Base-by-base conservation (phyloP, 2,329 filamentous ascomycete genomes). In the Sclerotinia minor region DNA sequence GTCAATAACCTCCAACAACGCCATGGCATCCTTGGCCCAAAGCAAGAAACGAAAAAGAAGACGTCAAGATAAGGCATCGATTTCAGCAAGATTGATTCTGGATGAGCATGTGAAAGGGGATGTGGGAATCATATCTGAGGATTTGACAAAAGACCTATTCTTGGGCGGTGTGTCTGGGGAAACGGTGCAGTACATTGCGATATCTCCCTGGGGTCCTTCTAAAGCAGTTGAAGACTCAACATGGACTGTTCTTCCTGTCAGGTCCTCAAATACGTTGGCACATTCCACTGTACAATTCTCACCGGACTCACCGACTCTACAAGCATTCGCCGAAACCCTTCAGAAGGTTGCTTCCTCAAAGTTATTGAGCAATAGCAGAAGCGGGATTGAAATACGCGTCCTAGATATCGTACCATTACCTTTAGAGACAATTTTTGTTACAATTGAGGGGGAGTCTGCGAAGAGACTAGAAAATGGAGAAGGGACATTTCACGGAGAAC, bases 61-160 rank as follows among this genome's bases (percentile, higher is more conserved):
- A 71, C 83, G 86, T 63, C 83, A 87, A 72, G 87, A 95, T 78
- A 93, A 91, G 78, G 85, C 90, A 9, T 85, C 94, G 54, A 84
- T 96, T 68, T 85, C 91, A 68, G 94, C 92, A 67, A 88, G 91
- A 68, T 83, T 98, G 63, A 85, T 96, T 49, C 86, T 97, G 67
- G 93, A 97, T 79, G 91, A 93, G 76, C 89, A 91, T 78, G 84
- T 96, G 74, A 92, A 90, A 79, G 92, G 92, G 65, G 92, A 97
- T 76, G 85, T 94, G 70, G 95, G 93, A 71, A 86, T 95, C 71
- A 80, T 98, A 65, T 97, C 94, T 17, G 89, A 92, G 75, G 92
- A 97, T 78, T 83, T 99, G 64, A 92, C 94, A 75, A 83, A 85
- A 58, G 91, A 96, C 76, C 84, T 98, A 64, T 93, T 96, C 80